Evolutionary conservation across 805 yeast species (phyloP), one percentile per base, ranked within the genome.

Genomic region (Zygoascus bituminiphila): DNA sequence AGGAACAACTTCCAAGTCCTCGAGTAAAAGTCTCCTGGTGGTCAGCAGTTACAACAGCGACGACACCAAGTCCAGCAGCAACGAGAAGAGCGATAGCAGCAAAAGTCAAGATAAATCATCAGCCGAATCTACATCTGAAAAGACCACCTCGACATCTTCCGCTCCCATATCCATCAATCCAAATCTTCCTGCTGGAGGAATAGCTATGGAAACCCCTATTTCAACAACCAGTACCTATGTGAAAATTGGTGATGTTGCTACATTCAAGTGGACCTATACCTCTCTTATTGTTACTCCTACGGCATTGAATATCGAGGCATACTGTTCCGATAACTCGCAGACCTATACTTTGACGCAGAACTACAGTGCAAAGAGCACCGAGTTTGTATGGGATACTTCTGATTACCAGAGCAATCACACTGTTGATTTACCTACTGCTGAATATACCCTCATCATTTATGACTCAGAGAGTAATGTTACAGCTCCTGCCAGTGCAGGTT

Each of bases 191-290:
- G 64, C 67, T 1, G 73, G 73, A 6, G 65, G 65, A 1, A 56
- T 68, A 5, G 48, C 63, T 1, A 47, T 70, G 47, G 35, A 54
- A 5, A 60, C 66, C 7, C 73, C 73, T 1, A 56, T 56, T 6
- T 51, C 66, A 4, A 63, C 70, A 9, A 47, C 60, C 12, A 42
- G 60, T 8, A 64, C 71, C 1, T 69, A 69, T 45, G 54, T 69
- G 47, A 65, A 65, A 52, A 53, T 63, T 26, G 73, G 73, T 2
- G 63, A 58, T 19, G 50, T 54, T 24, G 72, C 70, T 19, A 67
- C 73, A 5, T 69, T 69, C 51, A 56, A 62, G 26, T 69, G 73
- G 73, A 59, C 61, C 26, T 69, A 62, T 52, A 67, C 72, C 12
- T 56, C 58, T 46, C 57, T 69, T 14, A 38, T 47, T 2, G 58